Base-by-base conservation (phyloP, 805 yeast genomes). In the Pichia heedii region DNA sequence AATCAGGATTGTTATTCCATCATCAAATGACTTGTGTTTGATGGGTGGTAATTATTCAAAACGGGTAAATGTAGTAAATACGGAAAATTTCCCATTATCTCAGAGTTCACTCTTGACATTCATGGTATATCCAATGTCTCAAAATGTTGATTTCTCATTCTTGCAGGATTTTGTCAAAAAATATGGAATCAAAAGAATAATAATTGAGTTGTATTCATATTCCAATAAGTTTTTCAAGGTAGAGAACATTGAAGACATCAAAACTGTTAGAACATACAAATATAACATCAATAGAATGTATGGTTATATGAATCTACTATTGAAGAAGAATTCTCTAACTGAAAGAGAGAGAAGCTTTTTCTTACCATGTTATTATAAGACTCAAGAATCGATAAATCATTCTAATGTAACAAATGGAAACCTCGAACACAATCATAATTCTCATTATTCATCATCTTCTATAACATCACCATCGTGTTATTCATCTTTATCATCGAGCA, bases 121-220 rank as follows among this genome's bases (percentile, higher is more conserved):
- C 3, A 21, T 40, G 16, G 33, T 39, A 2, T 48, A 37, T 37
- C 53, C 53, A n/a, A 46, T 41, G 22, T 49, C 44, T 33, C 21
- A 22, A 4, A 18, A 44, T 1, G 11, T 39, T 5, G 47, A 50
- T 33, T 41, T 46, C 6, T 35, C 43, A 18, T 47, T 41, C 22
- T 39, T 54, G 9, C 16, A 36, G 10, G 6, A 15, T 5, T 10
- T 42, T 5, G 20, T 26, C 2, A n/a, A 32, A 10, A 24, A 19
- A 15, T 30, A 15, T 24, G 30, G 35, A 9, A 13, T 34, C 18
- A 22, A 36, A 13, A 36, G 21, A 18, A 24, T 34, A 2, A 32
- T 12, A 22, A 22, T 43, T 20, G 46, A 43, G 18, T 4, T 36
- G 13, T 43, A 35, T 36, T 39, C 46, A 18, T 39, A 34, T 26